Evolutionary conservation across 306 rosid genomes (phyloP).

Genomic region (Canavalia ensiformis): DNA sequence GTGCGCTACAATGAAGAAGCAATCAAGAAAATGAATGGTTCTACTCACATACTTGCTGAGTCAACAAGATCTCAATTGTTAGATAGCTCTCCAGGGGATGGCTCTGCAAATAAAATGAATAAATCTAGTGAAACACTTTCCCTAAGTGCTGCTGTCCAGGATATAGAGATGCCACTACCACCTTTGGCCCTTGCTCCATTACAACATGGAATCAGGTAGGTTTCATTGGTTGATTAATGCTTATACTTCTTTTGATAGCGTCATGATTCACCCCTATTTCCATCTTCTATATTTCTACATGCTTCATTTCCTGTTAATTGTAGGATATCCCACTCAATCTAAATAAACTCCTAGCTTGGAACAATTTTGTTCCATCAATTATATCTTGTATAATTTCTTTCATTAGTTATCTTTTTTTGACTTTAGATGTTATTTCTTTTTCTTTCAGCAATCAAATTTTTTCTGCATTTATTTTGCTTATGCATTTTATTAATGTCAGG

Average conservation of each 20-base stretch:
- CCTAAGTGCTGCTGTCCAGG: conserved; percentile 61
- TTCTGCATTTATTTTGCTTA: conserved; percentile 57
- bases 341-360: conserved; percentile 19
- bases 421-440: conserved; percentile 33
- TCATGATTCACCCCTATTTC: neutral
- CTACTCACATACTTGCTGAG: conserved; percentile 68
- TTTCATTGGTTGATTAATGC: conserved; percentile 34
- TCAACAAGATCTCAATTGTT: conserved; percentile 59
- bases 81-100: conserved; percentile 62
- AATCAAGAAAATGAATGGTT: conserved; percentile 72
- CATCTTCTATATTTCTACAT: neutral
- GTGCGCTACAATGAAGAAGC: conserved; percentile 82
- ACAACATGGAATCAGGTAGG: conserved; percentile 84
- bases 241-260: conserved; percentile 21
- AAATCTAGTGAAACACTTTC: conserved; percentile 56
- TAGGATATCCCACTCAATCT: conserved; percentile 13
- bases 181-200: conserved; percentile 90
- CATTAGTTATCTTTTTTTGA: conserved; percentile 20
- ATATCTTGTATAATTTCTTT: conserved; percentile 13
- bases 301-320: neutral
- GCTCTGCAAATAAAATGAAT: conserved; percentile 58
- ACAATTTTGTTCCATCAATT: conserved; percentile 28
- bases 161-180: conserved; percentile 91
- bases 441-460: conserved; percentile 19
- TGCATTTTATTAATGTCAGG: conserved; percentile 75